phyloP scores from a whole-genome alignment of 2,329 filamentous ascomycete genomes.

The Arthrobotrys iridis region DNA sequence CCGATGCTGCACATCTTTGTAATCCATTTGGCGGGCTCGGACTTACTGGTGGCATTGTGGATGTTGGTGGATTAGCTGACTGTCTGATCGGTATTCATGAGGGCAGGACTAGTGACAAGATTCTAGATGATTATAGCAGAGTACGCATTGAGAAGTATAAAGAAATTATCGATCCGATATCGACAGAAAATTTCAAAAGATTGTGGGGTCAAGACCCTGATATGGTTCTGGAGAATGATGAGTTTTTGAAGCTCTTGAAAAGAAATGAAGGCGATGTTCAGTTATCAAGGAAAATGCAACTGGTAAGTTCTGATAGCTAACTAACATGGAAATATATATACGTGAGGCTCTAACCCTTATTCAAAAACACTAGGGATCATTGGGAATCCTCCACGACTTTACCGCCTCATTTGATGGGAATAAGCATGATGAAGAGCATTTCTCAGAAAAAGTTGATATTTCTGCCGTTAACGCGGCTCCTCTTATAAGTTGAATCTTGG shows the following conservation, averaged over 20 bases:
- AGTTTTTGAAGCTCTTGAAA: conserved; percentile 53
- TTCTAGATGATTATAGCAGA: conserved; percentile 63
- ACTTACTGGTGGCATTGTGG: conserved; percentile 73
- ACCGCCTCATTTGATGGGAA: conserved; percentile 29
- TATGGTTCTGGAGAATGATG: conserved; percentile 42
- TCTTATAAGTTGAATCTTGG: conserved; percentile 7
- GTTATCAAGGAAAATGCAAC: conserved; percentile 58
- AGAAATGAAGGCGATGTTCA: conserved; percentile 59
- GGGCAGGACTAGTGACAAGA: conserved; percentile 61
- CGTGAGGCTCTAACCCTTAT: background rate
- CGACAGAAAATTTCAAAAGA: conserved; percentile 54
- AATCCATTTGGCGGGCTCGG: conserved; percentile 71
- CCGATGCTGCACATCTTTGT: conserved; percentile 70
- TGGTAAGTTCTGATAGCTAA: conserved; percentile 14
- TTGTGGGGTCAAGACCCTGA: conserved; percentile 42
- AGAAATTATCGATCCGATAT: conserved; percentile 62
- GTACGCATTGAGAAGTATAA: conserved; percentile 62
- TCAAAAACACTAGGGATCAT: conserved; percentile 16
- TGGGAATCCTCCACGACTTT: conserved; percentile 36
- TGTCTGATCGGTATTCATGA: conserved; percentile 65
- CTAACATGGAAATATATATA: too few relatives aligned
- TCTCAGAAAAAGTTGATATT: conserved; percentile 38
- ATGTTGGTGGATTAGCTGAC: conserved; percentile 71
- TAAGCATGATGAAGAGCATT: background rate
- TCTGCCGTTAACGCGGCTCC: conserved; percentile 26